Evolutionary conservation across 2,329 filamentous ascomycete genomes (phyloP), one percentile per base, ranked within the genome.

Genomic region (Cadophora luteo-olivacea): DNA sequence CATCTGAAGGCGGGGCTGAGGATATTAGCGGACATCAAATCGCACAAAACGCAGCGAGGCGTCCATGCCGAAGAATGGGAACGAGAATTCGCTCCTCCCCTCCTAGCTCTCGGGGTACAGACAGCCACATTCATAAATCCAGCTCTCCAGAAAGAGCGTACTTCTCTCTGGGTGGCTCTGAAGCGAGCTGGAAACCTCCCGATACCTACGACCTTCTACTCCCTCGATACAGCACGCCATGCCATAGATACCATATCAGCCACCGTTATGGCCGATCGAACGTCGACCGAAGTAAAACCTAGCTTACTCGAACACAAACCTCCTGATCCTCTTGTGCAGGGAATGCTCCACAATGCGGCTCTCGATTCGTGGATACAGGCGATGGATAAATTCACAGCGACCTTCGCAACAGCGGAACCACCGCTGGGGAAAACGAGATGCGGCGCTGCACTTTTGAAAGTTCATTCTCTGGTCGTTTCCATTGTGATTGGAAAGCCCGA

Each of bases 201-300:
- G 24, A 67, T 63, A 24, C 68, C 65, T 1, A 61, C 54, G 16
- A 61, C 58, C 19, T 89, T 89, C 66, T 73, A 80, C 1, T 83
- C 81, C 0, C 76, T 89, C 8, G 78, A 83, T 25, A 86, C 89
- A 66, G 88, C 87, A 9, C 84, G 87, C 12, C 72, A 85, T 12
- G 82, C 86, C 1, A 87, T 87, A 77, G 87, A 90, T 78, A 55
- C 80, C 86, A 3, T 84, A 81, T 71, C 86, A 85, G 76, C 83
- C 80, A 66, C 83, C 84, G 68, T 82, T 87, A 74, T 83, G 64
- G 29, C 88, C 85, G 75, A 85, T 84, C 41, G 87, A 88, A 74
- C 70, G 0, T 65, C 71, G 6, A 65, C 66, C 12, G 65, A 65
- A 85, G 79, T 54, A 60, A 55, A 22, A 29, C 60, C 61, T 48